Percentiles rank a stretch among this genome's conserved stretches.
These are phyloP conservation scores for Fonsecaea erecta DNA, from an alignment of 2,329 filamentous ascomycete genomes.

Conservation along the genomic window DNA sequence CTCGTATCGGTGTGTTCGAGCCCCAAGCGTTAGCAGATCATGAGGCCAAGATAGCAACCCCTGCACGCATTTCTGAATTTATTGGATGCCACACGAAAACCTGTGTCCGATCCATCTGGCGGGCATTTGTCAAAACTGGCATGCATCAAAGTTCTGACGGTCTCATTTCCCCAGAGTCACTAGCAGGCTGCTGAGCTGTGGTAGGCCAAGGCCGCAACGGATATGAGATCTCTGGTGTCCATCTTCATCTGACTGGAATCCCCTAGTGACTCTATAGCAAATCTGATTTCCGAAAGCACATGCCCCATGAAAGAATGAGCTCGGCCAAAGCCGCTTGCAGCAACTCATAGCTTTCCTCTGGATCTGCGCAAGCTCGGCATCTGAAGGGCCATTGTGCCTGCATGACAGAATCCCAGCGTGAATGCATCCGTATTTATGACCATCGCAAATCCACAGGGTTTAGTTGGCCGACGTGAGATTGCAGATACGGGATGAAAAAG, in stretches of 20 bases:
- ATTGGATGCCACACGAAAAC: neutral
- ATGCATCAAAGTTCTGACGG: conserved; percentile 55
- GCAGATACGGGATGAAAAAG: neutral
- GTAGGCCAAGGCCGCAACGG: too few species aligned
- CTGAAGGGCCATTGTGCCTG: neutral
- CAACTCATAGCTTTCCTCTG: neutral
- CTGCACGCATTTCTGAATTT: conserved; percentile 36
- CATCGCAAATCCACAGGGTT: neutral
- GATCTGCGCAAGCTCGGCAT: neutral
- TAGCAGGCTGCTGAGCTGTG: conserved; percentile 11
- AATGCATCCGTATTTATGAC: neutral
- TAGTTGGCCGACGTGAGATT: neutral
- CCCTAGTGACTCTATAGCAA: neutral
- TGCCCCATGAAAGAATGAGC: neutral
- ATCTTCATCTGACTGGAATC: neutral
- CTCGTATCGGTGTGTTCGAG: conserved; percentile 56
- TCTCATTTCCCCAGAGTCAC: conserved; percentile 48
- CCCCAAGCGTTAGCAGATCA: conserved; percentile 57
- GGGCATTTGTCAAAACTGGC: conserved; percentile 58
- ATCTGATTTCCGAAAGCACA: neutral
- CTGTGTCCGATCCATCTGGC: conserved; percentile 42
- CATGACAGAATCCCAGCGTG: conserved; percentile 12
- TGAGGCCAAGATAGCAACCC: conserved; percentile 57
- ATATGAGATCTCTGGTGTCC: neutral
- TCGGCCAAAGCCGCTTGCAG: neutral